Percentiles rank a stretch among this genome's conserved stretches.
These are phyloP conservation scores for Ajuga chamaepitys DNA, from an alignment of 257 asterid species.

Conservation along the genomic window DNA sequence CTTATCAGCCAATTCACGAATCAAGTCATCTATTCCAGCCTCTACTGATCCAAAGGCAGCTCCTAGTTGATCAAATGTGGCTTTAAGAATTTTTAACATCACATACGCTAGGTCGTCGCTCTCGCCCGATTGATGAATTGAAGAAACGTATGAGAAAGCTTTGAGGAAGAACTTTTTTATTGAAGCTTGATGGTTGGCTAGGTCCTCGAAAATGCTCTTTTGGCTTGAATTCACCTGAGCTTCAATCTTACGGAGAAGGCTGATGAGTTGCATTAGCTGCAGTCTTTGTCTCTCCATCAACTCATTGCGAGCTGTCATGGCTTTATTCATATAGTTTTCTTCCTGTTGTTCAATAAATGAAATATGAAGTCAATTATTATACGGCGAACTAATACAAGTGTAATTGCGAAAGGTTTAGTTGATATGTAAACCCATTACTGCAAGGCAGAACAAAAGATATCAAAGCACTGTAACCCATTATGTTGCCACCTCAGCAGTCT, in stretches of 20 bases:
- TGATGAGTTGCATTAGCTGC: constrained; percentile 48
- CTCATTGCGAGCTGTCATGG: constrained; percentile 46
- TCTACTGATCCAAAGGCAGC: constrained; percentile 58
- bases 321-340: constrained; percentile 32
- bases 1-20: constrained; percentile 39
- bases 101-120: constrained; percentile 25
- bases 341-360: constrained; percentile 29
- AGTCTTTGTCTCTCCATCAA: constrained; percentile 48
- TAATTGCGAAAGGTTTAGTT: neutral
- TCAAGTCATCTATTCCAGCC: constrained; percentile 54
- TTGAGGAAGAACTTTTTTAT: constrained; percentile 37
- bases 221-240: constrained; percentile 59
- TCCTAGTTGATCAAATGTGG: constrained; percentile 36
- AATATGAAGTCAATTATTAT: neutral
- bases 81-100: constrained; percentile 45
- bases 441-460: neutral
- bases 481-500: neutral
- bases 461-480: constrained; percentile 5
- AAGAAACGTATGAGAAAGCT: constrained; percentile 44
- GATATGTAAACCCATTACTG: neutral
- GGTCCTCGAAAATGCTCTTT: constrained; percentile 43
- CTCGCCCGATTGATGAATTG: constrained; percentile 33
- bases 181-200: constrained; percentile 36
- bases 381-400: neutral
- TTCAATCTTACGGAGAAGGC: constrained; percentile 53